Percentiles rank a stretch among this genome's conserved stretches.
phyloP scores from a whole-genome alignment of 805 yeast genomes.

The Starmerella powellii region DNA sequence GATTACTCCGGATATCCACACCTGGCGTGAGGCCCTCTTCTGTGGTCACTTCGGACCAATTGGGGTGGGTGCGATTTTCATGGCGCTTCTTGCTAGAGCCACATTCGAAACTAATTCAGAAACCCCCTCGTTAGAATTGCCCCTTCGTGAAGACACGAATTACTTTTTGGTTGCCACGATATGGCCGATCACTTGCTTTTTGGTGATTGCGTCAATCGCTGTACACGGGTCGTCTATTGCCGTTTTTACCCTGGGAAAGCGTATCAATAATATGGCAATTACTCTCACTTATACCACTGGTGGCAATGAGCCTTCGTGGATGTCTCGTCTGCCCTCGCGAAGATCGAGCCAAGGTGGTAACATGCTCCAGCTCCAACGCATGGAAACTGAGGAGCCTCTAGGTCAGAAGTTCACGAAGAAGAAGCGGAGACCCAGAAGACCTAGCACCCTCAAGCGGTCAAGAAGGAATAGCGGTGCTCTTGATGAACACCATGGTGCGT shows the following conservation, averaged over 20 bases:
- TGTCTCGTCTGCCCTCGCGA: slow-evolving; percentile 59
- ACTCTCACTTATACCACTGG: slow-evolving; percentile 68
- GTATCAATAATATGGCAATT: slow-evolving; percentile 81
- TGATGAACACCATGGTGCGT: too few species aligned
- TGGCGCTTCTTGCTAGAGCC: slow-evolving; percentile 64
- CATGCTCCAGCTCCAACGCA: slow-evolving; percentile 68
- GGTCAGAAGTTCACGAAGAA: background rate
- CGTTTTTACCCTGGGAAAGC: slow-evolving; percentile 63
- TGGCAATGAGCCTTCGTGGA: slow-evolving; percentile 61
- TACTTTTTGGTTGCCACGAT: slow-evolving; percentile 49
- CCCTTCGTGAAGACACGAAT: slow-evolving; percentile 38
- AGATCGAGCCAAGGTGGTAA: slow-evolving; percentile 54
- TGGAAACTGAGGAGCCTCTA: slow-evolving; percentile 50
- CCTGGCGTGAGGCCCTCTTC: slow-evolving; percentile 88
- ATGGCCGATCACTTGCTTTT: slow-evolving; percentile 77
- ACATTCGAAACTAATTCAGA: slow-evolving; percentile 50
- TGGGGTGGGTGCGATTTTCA: slow-evolving; percentile 88
- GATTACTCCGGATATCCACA: slow-evolving; percentile 70
- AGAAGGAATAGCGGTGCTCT: too few species aligned
- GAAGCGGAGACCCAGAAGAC: background rate
- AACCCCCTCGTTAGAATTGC: slow-evolving; percentile 44
- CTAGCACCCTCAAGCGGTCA: background rate
- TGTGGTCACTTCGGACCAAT: slow-evolving; percentile 96
- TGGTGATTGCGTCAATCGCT: slow-evolving; percentile 67
- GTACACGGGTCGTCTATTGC: slow-evolving; percentile 91